Evolutionary conservation across 2,329 filamentous ascomycete genomes (phyloP), one percentile per base, ranked within the genome.

Genomic region (Cyphellophora europaea): DNA sequence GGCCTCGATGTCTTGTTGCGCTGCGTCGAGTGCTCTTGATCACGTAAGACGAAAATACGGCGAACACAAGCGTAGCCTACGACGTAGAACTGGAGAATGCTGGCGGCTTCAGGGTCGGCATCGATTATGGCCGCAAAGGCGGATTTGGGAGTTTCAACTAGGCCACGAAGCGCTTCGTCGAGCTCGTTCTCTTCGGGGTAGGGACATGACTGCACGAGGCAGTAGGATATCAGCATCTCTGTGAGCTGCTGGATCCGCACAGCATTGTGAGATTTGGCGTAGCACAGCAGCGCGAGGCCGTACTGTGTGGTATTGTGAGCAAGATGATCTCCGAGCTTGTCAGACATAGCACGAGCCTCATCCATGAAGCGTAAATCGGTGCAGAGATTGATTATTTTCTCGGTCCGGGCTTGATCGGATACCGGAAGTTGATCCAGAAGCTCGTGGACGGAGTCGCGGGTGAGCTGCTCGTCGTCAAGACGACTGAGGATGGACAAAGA

Each of bases 11-110:
- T 58, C 15, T 59, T 53, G 29, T 51, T 41, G 11, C 32, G 3
- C 5, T 37, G 14, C n/a, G 12, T 13, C 14, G 32, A 8, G 12
- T 32, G 38, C 6, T 59, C 42, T n/a, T 70, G 66, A 52, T 96
- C 89, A 32, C 89, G 77, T n/a, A 88, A 71, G 43, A 88, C 81
- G 58, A 93, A 96, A 63, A 89, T 95, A 47, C 79, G 81, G 21
- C 89, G 82, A 13, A 96, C 67, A 1, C 87, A 93, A 14, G 88
- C 89, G 52, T 96, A 96, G 14, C 89, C 89, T 54, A 84, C 91
- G 6, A 95, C 76, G 61, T 88, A 81, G 42, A 81, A 82, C 30
- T 88, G 84, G 3, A 96, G 69, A 8, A 94, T 72, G 48, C 83
- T 73, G 6, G 88, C 89, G 5, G 86, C 88, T 53, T 88, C 81